phyloP scores from a whole-genome alignment of 1,139 yeast species.

The Yamadazyma spencermartinsiae region DNA sequence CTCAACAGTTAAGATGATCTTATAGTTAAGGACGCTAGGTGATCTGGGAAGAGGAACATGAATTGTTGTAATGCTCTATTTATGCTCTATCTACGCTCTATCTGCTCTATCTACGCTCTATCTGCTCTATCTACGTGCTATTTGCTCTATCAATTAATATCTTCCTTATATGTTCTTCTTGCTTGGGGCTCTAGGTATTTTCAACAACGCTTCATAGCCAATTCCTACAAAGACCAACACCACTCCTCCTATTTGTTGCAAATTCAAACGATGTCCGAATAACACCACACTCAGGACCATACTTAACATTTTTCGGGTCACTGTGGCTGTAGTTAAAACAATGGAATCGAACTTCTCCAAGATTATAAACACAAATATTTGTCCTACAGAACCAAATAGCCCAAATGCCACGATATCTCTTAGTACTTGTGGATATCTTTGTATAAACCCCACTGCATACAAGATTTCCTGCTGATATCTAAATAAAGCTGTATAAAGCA shows the following conservation, averaged over 20 bases:
- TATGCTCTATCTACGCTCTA: no score
- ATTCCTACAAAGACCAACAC: constrained; percentile 75
- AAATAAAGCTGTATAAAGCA: constrained; percentile 41
- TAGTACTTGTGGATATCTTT: constrained; percentile 42
- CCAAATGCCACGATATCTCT: constrained; percentile 68
- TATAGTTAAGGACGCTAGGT: no score
- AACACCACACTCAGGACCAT: constrained; percentile 86
- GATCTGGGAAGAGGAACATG: no score
- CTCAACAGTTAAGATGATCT: no score
- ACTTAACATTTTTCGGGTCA: constrained; percentile 92
- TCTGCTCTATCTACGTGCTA: not conserved
- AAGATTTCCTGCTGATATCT: constrained; percentile 47
- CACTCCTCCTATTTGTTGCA: constrained; percentile 78
- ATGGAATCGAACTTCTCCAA: constrained; percentile 83
- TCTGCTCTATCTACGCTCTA: no score
- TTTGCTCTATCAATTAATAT: not conserved
- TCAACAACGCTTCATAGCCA: constrained; percentile 30
- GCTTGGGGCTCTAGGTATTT: constrained; percentile 8
- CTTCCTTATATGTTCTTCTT: not conserved
- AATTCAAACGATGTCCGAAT: constrained; percentile 71
- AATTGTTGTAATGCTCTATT: no score
- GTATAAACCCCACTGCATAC: constrained; percentile 50
- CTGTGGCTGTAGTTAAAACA: constrained; percentile 86
- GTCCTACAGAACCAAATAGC: constrained; percentile 86
- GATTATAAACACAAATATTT: constrained; percentile 83